These are phyloP conservation scores for Dendrocalamus latiflorus DNA, from an alignment of 202 grass and related monocot genomes.

Conservation along the genomic window DNA sequence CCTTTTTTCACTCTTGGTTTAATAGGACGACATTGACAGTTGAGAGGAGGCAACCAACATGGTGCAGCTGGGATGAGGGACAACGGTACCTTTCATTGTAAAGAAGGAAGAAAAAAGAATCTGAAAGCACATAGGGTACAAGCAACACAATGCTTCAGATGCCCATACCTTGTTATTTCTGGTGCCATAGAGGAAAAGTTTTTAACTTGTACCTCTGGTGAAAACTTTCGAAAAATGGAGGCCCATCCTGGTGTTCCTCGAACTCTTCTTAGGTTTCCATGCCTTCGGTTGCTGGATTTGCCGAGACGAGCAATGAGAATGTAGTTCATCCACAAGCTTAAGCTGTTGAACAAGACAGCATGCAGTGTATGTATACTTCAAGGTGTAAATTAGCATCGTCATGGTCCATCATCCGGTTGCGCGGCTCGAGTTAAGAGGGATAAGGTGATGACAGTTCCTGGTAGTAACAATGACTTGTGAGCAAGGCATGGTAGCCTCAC, in stretches of 20 bases:
- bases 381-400: background rate
- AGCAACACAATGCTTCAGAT: conserved; percentile 2
- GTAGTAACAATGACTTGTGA: background rate
- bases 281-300: background rate
- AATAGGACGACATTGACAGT: conserved; percentile 37
- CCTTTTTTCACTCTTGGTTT: background rate
- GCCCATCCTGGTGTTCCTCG: background rate
- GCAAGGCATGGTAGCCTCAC: background rate
- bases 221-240: background rate
- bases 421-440: background rate
- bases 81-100: conserved; percentile 34
- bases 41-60: conserved; percentile 20
- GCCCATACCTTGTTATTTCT: conserved; percentile 9
- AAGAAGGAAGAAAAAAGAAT: background rate
- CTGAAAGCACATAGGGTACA: background rate
- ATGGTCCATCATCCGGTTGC: background rate
- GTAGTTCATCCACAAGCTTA: background rate
- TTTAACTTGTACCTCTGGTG: background rate
- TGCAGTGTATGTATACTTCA: background rate
- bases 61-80: background rate
- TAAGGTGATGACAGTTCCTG: background rate
- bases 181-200: background rate
- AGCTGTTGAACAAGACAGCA: background rate
- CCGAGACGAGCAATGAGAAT: background rate
- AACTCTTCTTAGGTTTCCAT: background rate